Conservation (phyloP, 768 basidiomycete species). For the Cyathus striatus region DNA sequence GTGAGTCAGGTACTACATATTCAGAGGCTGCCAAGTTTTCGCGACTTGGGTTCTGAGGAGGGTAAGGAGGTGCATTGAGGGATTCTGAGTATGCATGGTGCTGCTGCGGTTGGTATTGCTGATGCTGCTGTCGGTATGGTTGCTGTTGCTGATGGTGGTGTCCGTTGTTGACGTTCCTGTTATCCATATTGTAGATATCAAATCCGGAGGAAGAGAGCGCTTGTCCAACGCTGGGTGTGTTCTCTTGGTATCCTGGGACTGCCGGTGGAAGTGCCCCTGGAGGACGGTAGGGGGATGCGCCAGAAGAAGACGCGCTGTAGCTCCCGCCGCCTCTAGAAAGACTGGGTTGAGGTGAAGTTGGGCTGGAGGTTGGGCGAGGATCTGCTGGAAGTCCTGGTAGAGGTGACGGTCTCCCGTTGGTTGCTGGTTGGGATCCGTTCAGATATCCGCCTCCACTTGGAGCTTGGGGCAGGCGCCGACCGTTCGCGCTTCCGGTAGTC, state of each 20-base stretch:
- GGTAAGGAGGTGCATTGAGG: neutral
- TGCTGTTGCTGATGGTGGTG: slow-evolving; percentile 8
- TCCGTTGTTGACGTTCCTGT: slow-evolving; percentile 7
- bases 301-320: slow-evolving; percentile 11
- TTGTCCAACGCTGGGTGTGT: slow-evolving; percentile 6
- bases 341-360: slow-evolving; percentile 10
- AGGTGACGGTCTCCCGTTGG: slow-evolving; percentile 9
- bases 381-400: slow-evolving; percentile 12
- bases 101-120: neutral
- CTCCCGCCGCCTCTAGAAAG: slow-evolving; percentile 10
- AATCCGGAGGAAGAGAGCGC: slow-evolving; percentile 2
- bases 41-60: neutral
- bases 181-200: slow-evolving; percentile 12
- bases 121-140: neutral
- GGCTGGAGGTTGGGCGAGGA: slow-evolving; percentile 8
- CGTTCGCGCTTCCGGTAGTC: slow-evolving; percentile 15
- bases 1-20: neutral
- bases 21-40: slow-evolving; percentile 2
- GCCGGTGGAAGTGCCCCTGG: slow-evolving; percentile 22
- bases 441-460: slow-evolving; percentile 8
- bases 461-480: slow-evolving; percentile 19
- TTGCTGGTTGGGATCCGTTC: slow-evolving; percentile 4
- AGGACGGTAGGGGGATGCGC: slow-evolving; percentile 18
- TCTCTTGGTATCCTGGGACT: slow-evolving; percentile 14
- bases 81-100: neutral